Evolutionary conservation across 2,329 filamentous ascomycete genomes (phyloP), one percentile per base, ranked within the genome.

Genomic region (Penicillium griseofulvum): DNA sequence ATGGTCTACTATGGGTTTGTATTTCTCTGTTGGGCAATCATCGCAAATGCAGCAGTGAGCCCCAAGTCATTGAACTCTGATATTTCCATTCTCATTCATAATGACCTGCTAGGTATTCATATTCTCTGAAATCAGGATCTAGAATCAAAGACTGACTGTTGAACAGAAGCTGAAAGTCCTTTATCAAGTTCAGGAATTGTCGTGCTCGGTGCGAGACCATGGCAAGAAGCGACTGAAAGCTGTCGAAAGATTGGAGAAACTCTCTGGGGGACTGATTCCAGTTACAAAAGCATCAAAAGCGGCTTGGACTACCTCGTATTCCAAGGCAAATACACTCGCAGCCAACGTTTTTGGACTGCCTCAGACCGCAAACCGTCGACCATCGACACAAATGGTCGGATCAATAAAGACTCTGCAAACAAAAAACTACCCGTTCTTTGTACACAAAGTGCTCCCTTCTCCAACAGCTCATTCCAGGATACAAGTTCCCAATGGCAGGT

Each of bases 71-170:
- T 64, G 36, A 26, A 55, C 17, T 62, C 60, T 1, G 62, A 62
- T 33, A 42, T 64, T 16, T 57, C 60, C 3, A 55, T 64, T 33
- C 39, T 63, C 16, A 62, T 64, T 24, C 60, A 64, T 9, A 64
- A 64, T 60, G 62, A 64, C 29, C 37, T 63, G 17, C 29, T 45
- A 49, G 57, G 62, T 64, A 38, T 24, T 14, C 5, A n/a, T 6
- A 6, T 44, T 4, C 4, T 10, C 12, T 2, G 0, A 22, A 7
- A 8, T 37, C 2, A 5, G 8, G 6, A 37, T 16, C 9, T 17
- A 8, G 17, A 19, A 14, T 26, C 9, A 17, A 29, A 14, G 2
- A 5, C 17, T 52, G 14, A 54, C 5, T 1, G 6, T 12, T 22
- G 5, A 9, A 48, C 26, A 64, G 62, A 64, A 46, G 46, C 31